Evolutionary conservation across 2,329 filamentous ascomycete genomes (phyloP), one percentile per base, ranked within the genome.

Genomic region (Verticillium isaacii): DNA sequence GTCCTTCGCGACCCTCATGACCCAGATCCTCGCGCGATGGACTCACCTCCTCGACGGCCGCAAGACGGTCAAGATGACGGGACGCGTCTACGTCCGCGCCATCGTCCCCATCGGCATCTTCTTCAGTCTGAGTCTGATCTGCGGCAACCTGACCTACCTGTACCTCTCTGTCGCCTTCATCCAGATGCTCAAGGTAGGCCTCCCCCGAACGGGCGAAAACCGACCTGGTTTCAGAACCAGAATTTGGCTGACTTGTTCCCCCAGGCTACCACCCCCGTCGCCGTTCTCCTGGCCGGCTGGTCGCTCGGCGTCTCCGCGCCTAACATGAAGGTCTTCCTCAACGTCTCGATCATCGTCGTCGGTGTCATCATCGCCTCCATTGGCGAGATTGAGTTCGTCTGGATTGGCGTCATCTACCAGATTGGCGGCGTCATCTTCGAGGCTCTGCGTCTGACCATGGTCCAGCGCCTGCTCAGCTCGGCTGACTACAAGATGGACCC

Each of bases 121-220:
- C 81, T 98, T 97, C 87, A 95, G 91, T 74, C 82, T 97, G 81
- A 95, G 90, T 78, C 85, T 98, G 81, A 97, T 98, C 74, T 97
- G 93, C 78, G 93, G 93, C 73, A 98, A 98, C 81, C 79, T 96
- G 78, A 93, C 94, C 69, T 98, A 98, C 75, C 86, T 97, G 61
- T 97, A 97, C 78, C 86, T 98, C 64, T 95, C 90, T 68, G 94
- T 98, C 63, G 91, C 94, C 64, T 98, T 98, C 77, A 98, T 98
- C 72, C 94, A 98, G 83, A 98, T 98, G 94, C 88, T 98, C 77
- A 98, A 98, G 90, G 90, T 92, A 66, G 34, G 68, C 32, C 59
- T 41, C n/a, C 8, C 9, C 58, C 9, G 1, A 34, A 14, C 8
- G 17, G 7, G 2, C 14, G 4, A 36, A 23, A n/a, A 25, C 7